phyloP scores from a whole-genome alignment of 139 green algal genomes.

The Chlorokybus atmophyticus region DNA sequence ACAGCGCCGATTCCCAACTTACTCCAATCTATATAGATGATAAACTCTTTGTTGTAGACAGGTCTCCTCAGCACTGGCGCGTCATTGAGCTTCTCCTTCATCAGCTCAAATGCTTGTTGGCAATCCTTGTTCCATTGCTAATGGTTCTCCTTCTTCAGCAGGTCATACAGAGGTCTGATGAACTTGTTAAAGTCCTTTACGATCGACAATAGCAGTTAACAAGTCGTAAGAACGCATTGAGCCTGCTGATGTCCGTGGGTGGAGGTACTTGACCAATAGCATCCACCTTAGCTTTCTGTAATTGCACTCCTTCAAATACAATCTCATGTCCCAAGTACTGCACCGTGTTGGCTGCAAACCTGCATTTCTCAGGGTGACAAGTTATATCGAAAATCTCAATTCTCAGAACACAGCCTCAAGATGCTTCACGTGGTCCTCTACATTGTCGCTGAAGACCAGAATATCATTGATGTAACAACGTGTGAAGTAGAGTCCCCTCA shows the following conservation, averaged over 20 bases:
- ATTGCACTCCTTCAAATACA: not conserved
- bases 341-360: not conserved
- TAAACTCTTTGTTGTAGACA: not conserved
- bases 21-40: conserved; percentile 1
- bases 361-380: not conserved
- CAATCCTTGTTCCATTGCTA: conserved; percentile 14
- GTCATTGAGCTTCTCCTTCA: conserved; percentile 6
- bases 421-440: conserved; percentile 3
- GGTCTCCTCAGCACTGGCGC: not conserved
- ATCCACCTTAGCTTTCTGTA: not conserved
- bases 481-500: not conserved
- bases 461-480: conserved; percentile 2
- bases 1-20: not conserved
- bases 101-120: not conserved
- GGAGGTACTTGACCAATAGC: not conserved
- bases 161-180: conserved; percentile 10
- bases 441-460: not conserved
- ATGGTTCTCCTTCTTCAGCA: conserved; percentile 14
- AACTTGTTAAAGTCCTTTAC: conserved; percentile 22
- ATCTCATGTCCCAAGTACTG: conserved; percentile 2
- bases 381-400: not conserved
- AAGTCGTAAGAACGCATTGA: conserved; percentile 23
- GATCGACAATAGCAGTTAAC: conserved; percentile 35
- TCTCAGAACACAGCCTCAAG: not conserved
- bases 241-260: not conserved